Evolutionary conservation across 1,284 basidiomycete species (phyloP).

Genomic region (Takashimella tepidaria): DNA sequence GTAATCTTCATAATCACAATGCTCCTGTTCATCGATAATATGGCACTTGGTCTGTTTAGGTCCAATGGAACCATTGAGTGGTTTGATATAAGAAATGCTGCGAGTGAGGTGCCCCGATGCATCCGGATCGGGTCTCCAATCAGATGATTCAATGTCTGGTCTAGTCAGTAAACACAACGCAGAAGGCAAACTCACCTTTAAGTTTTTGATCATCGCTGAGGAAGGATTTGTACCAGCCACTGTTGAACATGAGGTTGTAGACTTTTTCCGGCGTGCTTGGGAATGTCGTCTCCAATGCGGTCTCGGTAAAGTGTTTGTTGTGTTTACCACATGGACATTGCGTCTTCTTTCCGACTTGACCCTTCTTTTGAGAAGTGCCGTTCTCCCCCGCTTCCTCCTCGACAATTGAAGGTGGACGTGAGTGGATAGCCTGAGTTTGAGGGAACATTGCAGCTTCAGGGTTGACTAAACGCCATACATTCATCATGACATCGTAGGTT

Average conservation of each 20-base stretch:
- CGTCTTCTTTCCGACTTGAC: slow-evolving; percentile 49
- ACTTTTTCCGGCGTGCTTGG: slow-evolving; percentile 91
- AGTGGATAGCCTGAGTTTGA: slow-evolving; percentile 20
- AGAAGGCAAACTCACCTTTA: slow-evolving; percentile 57
- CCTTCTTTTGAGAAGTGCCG: slow-evolving; percentile 2
- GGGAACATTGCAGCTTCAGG: slow-evolving; percentile 58
- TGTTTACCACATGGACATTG: slow-evolving; percentile 68
- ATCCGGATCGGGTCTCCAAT: slow-evolving; percentile 71
- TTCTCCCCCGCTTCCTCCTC: slow-evolving; percentile 16
- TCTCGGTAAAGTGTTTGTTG: slow-evolving; percentile 67
- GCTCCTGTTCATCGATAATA: slow-evolving; percentile 74
- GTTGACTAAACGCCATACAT: slow-evolving; percentile 89
- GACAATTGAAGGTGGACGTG: slow-evolving; percentile 25
- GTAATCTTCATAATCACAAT: slow-evolving; percentile 80
- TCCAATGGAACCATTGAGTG: slow-evolving; percentile 78
- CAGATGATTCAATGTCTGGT: slow-evolving; percentile 82
- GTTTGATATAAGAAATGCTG: slow-evolving; percentile 94
- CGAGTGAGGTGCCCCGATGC: slow-evolving; percentile 70
- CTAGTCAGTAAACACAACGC: slow-evolving; percentile 4
- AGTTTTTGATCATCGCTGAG: slow-evolving; percentile 83
- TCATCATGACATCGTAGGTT: slow-evolving; percentile 90
- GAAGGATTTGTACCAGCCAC: slow-evolving; percentile 93
- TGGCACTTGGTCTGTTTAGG: slow-evolving; percentile 95
- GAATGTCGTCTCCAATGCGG: slow-evolving; percentile 69
- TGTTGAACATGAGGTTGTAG: slow-evolving; percentile 92